Base-by-base conservation (phyloP, 1,139 yeast genomes). In the Saccharomyces hybrid region DNA sequence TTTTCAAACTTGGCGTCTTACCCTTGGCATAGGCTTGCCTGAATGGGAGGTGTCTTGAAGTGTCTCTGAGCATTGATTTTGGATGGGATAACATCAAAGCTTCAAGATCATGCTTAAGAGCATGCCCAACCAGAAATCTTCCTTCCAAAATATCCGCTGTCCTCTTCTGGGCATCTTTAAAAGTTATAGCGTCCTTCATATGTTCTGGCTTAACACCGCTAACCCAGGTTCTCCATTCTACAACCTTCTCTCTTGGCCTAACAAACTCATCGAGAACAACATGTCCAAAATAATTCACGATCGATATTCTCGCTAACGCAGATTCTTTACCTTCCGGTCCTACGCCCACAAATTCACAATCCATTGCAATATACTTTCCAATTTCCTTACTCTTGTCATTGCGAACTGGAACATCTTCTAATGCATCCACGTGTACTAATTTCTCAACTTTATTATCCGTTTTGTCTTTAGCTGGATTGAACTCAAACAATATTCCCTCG, bases 171-270 rank as follows among this genome's bases (percentile, higher is more conserved):
- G 95, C 95, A 34, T 81, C 80, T 58, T 78, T 75, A 62, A 87
- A 86, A 0, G 80, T 60, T 0, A 85, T 75, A 0, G 96, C 97
- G 48, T 76, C 69, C 41, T 75, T 72, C 86, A 90, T 82, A 66
- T 86, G 81, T 7, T 72, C 70, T 0, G 96, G 87, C 1, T 83
- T 75, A 2, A 91, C 81, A 14, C 98, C 98, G 68, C 95, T 84
- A n/a, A 88, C 95, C 88, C 91, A 84, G 0, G 97, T 91, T 68
- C 97, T 78, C 90, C 95, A 91, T 69, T 90, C 96, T 0, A 91
- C 84, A 1, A 91, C 96, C 54, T 73, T 74, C 61, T 84, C 90
- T 42, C 75, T 72, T 1, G 97, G 97, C 59, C 75, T 76, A 1
- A 91, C 97, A 71, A 77, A 90, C 48, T 78, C 74, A 69, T 91